These are phyloP conservation scores for Flammula alnicola DNA, from an alignment of 1,284 basidiomycete genomes.

Conservation along the genomic window DNA sequence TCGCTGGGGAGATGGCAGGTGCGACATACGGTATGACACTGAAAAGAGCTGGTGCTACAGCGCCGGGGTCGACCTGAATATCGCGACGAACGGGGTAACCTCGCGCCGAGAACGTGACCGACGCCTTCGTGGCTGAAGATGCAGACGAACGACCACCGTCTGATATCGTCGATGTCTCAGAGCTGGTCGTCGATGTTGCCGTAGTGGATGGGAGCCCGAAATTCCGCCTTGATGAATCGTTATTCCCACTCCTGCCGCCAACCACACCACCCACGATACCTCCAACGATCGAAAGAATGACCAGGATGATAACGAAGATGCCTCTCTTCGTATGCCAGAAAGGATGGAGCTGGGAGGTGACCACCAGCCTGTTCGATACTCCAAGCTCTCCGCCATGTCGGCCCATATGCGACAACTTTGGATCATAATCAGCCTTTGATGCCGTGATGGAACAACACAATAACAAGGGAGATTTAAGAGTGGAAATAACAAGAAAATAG, in stretches of 20 bases:
- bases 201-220: background rate
- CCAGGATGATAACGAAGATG: slow-evolving; percentile 13
- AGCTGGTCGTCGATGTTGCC: background rate
- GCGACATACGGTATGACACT: background rate
- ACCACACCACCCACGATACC: slow-evolving; percentile 66
- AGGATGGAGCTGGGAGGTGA: slow-evolving; percentile 21
- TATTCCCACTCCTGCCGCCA: slow-evolving; percentile 46
- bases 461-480: background rate
- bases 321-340: slow-evolving; percentile 26
- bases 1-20: background rate
- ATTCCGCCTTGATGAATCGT: slow-evolving; percentile 21
- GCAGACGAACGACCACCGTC: background rate
- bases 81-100: slow-evolving; percentile 3
- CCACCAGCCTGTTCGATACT: slow-evolving; percentile 12
- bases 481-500: background rate
- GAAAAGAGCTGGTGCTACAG: slow-evolving; percentile 1
- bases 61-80: background rate
- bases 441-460: background rate
- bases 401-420: slow-evolving; percentile 3
- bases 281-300: slow-evolving; percentile 48
- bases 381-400: background rate
- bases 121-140: background rate
- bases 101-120: background rate
- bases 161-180: background rate
- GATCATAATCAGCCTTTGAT: slow-evolving; percentile 5